Percentiles rank a stretch among this genome's conserved stretches.
phyloP scores from a whole-genome alignment of 192 early-diverging fungal genomes.

The Mortierella hygrophila region DNA sequence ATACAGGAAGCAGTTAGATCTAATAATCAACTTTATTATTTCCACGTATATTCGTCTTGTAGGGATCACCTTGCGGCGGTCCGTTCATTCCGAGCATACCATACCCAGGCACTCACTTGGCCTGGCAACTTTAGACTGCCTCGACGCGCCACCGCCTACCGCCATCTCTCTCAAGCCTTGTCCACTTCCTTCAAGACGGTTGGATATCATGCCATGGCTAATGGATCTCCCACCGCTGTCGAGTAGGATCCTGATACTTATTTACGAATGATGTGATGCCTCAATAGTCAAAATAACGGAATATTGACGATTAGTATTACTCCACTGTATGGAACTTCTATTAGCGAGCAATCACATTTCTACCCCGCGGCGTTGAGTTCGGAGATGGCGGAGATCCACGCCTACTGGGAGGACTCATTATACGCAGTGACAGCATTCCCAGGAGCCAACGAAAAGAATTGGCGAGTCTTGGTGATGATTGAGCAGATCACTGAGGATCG shows the following conservation, averaged over 20 bases:
- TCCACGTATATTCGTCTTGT: neutral
- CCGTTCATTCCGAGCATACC: slow-evolving; percentile 41
- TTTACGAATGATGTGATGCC: neutral
- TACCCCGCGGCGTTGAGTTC: slow-evolving; percentile 51
- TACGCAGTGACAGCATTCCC: slow-evolving; percentile 70
- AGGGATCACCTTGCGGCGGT: slow-evolving; percentile 45
- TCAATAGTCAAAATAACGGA: neutral
- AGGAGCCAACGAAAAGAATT: slow-evolving; percentile 69
- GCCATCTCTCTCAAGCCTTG: slow-evolving; percentile 21
- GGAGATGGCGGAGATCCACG: slow-evolving; percentile 67
- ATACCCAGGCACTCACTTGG: slow-evolving; percentile 29
- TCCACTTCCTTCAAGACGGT: slow-evolving; percentile 4
- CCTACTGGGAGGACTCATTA: slow-evolving; percentile 72
- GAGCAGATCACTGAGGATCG: slow-evolving; percentile 75
- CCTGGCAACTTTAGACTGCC: slow-evolving; percentile 29
- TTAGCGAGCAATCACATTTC: slow-evolving; percentile 36
- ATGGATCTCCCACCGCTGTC: slow-evolving; percentile 12
- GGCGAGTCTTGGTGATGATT: slow-evolving; percentile 69
- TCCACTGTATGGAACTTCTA: no score
- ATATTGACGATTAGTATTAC: neutral
- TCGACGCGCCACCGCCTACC: slow-evolving; percentile 38
- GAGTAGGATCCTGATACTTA: slow-evolving; percentile 18
- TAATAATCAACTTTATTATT: neutral
- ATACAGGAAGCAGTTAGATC: neutral
- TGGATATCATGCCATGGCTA: neutral